Conservation (phyloP, 176 grass and related monocot genomes). For the sorghum (Sorghum bicolor) region DNA sequence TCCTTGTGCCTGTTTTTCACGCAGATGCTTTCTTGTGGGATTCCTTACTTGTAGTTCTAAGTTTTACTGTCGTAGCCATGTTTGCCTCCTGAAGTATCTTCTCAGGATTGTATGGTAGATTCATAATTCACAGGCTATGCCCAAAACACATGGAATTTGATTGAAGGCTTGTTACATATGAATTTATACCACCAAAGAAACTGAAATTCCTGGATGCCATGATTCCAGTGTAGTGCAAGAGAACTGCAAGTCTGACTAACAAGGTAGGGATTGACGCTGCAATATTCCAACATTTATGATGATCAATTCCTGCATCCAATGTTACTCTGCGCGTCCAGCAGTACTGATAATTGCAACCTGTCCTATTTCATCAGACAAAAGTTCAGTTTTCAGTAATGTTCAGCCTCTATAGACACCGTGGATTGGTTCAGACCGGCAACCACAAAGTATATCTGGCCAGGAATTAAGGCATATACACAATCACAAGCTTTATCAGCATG, state of each 20-base stretch:
- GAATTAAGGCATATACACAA: slow-evolving; percentile 40
- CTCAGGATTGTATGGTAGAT: background rate
- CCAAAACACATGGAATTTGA: background rate
- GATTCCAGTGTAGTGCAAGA: background rate
- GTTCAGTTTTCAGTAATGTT: background rate
- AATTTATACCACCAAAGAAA: background rate
- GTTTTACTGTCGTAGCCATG: background rate
- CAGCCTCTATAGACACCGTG: background rate
- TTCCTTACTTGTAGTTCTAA: slow-evolving; percentile 22
- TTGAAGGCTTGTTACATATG: background rate
- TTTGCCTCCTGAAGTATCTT: slow-evolving; percentile 23
- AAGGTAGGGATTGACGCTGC: background rate
- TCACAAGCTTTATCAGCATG: slow-evolving; percentile 20
- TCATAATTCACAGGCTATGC: background rate
- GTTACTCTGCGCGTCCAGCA: too few species aligned
- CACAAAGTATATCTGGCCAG: slow-evolving; percentile 33
- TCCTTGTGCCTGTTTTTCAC: background rate
- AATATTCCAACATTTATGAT: background rate
- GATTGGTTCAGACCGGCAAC: background rate
- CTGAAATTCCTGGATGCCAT: background rate
- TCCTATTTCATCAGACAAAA: background rate
- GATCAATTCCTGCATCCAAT: background rate
- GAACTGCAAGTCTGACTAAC: background rate
- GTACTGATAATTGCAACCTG: background rate
- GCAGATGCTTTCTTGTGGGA: background rate